Conservation (phyloP, 106 monocot species). For the Platanthera zijinensis region DNA sequence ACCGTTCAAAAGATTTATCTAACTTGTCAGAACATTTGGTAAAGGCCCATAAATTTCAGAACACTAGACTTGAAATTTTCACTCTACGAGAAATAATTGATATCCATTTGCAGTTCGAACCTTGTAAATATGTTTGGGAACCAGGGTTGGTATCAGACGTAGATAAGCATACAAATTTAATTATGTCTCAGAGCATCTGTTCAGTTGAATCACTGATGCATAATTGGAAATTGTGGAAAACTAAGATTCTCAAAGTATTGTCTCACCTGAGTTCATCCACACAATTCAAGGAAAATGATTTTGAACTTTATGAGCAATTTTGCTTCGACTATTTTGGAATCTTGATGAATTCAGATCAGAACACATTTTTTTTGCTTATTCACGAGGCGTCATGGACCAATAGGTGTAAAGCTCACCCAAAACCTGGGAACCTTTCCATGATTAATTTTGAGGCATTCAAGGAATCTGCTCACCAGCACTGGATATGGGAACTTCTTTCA, state of each 20-base stretch:
- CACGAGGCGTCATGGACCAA: background rate
- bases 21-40: constrained; percentile 9
- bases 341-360: background rate
- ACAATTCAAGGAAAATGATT: background rate
- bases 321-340: constrained; percentile 7
- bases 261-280: background rate
- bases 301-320: background rate
- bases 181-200: constrained; percentile 10
- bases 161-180: too few relatives aligned
- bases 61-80: constrained; percentile 24
- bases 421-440: background rate
- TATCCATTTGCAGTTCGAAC: constrained; percentile 23
- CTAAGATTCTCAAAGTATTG: constrained; percentile 8
- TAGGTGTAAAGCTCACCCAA: background rate
- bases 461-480: background rate
- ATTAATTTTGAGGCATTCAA: background rate
- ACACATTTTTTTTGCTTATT: background rate
- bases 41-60: background rate
- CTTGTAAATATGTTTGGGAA: background rate
- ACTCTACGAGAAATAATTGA: constrained; percentile 38
- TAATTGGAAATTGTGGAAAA: constrained; percentile 32
- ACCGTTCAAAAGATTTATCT: background rate
- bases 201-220: constrained; percentile 19
- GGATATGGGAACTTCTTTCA: background rate
- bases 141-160: background rate